Evolutionary conservation across 495 filamentous ascomycete genomes (phyloP), one percentile per base, ranked within the genome.

Genomic region (Chlorociboria aeruginascens): DNA sequence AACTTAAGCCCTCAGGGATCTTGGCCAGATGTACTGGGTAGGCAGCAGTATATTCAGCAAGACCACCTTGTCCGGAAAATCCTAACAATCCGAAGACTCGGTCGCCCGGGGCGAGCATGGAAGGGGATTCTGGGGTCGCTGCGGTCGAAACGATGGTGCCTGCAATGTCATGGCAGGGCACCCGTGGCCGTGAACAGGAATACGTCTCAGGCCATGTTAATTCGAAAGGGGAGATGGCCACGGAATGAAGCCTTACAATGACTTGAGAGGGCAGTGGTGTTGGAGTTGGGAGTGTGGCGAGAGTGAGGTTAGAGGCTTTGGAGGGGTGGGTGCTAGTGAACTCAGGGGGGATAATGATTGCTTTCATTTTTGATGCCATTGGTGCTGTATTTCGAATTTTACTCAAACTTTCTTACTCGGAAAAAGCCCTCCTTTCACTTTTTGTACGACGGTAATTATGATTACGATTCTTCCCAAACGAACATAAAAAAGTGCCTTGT

Each of bases 161-260:
- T 32, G 41, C 3, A 12, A 51, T 45, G 30, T 51, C 41, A 28
- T 51, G 43, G 34, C 49, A 51, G 1, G 32, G 41, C 6, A 51
- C 34, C 6, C 41, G 49, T 7, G 33, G 49, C 13, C 32, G 32
- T 0, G 34, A 13, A 10, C 14, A n/a, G 9, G 41, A 34, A 17
- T 25, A 25, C 4, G 34, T 12, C 1, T 14, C 30, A 10, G 39
- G 32, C 51, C 46, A 54, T 12, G 46, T 44, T 9, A 54, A 40
- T 39, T 54, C 51, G 16, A 50, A 40, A 32, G 46, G 40, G 10
- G 51, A 44, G 20, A 54, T 45, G 16, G 38, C 46, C 9, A 28
- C 30, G 11, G 45, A 35, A 32, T 54, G 51, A 29, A 54, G 25
- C 2, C 32, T 29, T 40, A 54, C 50, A 10, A 54, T 40, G 17